Conservation (phyloP, 2,329 filamentous ascomycete genomes). For the Lachnellula arida region DNA sequence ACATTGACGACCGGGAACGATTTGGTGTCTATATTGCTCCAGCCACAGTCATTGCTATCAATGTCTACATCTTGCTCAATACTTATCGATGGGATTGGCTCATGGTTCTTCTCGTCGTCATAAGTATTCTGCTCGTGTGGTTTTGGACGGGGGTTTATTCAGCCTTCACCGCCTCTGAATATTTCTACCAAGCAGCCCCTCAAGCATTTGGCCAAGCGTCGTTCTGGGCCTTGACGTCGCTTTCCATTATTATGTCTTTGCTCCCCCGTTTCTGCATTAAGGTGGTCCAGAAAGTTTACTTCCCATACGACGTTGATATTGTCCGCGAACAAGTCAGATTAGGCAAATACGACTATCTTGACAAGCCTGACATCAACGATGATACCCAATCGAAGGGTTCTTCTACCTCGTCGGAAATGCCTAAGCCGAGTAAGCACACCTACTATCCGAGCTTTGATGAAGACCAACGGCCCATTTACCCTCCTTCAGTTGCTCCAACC, state of each 20-base stretch:
- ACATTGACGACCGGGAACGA: conserved; percentile 72
- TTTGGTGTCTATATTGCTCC: conserved; percentile 86
- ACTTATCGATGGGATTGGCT: conserved; percentile 99
- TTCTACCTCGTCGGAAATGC: conserved; percentile 57
- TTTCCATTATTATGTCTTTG: conserved; percentile 77
- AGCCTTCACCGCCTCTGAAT: conserved; percentile 46
- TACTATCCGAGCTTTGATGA: conserved; percentile 69
- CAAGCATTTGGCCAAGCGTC: conserved; percentile 76
- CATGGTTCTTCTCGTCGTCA: conserved; percentile 72
- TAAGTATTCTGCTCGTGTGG: conserved; percentile 86
- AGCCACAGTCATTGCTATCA: conserved; percentile 81
- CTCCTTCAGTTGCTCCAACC: conserved; percentile 77
- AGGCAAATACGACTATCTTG: conserved; percentile 75
- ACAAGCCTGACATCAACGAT: conserved; percentile 27
- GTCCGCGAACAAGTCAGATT: conserved; percentile 84
- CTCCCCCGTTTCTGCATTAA: conserved; percentile 87
- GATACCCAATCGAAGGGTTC: conserved; percentile 38
- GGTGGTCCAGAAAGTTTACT: conserved; percentile 86
- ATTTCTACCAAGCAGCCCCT: conserved; percentile 72
- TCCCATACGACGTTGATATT: conserved; percentile 90
- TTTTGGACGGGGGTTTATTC: conserved; percentile 90
- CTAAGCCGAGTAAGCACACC: conserved; percentile 44
- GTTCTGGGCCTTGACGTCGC: conserved; percentile 81
- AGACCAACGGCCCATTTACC: conserved; percentile 88
- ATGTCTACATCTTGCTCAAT: conserved; percentile 91